A percentile compares a stretch with the other conserved stretches of the same genome.
These are phyloP conservation scores for Aethionema arabicum DNA, from an alignment of 345 rosid genomes.

Conservation along the genomic window DNA sequence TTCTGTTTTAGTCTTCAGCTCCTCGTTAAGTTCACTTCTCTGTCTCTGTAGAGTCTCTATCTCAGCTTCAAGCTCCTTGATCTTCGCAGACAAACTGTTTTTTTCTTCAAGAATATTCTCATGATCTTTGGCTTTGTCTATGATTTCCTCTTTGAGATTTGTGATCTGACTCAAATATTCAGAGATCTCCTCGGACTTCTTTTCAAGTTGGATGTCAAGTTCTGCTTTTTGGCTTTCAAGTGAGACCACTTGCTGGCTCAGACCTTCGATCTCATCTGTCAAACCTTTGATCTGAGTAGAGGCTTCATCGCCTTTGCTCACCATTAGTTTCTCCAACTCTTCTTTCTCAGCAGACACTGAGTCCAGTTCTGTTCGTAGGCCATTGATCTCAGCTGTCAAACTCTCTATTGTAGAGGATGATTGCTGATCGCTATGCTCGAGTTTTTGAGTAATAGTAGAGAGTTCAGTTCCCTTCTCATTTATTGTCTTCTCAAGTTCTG, in stretches of 20 bases:
- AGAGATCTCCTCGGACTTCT: slow-evolving; percentile 52
- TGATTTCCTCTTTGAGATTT: slow-evolving; percentile 45
- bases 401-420: slow-evolving; percentile 52
- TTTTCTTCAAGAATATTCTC: slow-evolving; percentile 47
- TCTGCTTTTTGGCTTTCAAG: slow-evolving; percentile 56
- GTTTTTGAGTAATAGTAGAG: slow-evolving; percentile 47
- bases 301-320: slow-evolving; percentile 51
- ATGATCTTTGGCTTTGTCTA: slow-evolving; percentile 38
- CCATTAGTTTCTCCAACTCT: slow-evolving; percentile 64
- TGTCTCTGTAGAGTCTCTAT: slow-evolving; percentile 45
- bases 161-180: slow-evolving; percentile 45
- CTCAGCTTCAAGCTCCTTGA: slow-evolving; percentile 42
- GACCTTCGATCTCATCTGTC: slow-evolving; percentile 47
- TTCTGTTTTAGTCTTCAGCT: slow-evolving; percentile 35
- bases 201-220: slow-evolving; percentile 52
- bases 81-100: slow-evolving; percentile 41
- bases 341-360: slow-evolving; percentile 46
- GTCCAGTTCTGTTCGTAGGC: slow-evolving; percentile 44
- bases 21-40: slow-evolving; percentile 51
- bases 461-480: slow-evolving; percentile 51
- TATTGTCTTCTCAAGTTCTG: slow-evolving; percentile 50
- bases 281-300: slow-evolving; percentile 46
- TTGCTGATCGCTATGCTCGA: slow-evolving; percentile 56
- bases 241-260: slow-evolving; percentile 54
- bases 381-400: slow-evolving; percentile 49